Evolutionary conservation across 75 land plant genomes (phyloP).

Genomic region (Cryptomeria japonica): DNA sequence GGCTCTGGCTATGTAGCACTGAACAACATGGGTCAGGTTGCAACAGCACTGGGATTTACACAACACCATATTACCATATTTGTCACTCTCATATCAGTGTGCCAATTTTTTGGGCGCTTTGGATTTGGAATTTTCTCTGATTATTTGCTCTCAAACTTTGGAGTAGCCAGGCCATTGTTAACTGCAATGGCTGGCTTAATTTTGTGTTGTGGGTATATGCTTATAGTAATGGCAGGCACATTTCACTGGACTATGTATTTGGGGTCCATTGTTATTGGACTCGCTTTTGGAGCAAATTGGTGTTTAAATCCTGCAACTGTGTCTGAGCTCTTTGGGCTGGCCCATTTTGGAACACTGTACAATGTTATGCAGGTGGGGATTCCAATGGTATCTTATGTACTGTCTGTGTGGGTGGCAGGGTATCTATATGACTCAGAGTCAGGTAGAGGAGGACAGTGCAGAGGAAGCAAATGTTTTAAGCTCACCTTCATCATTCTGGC

Average conservation of each 20-base stretch:
- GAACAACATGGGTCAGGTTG: constrained; percentile 34
- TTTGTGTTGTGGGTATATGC: constrained; percentile 15
- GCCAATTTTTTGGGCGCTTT: constrained; percentile 31
- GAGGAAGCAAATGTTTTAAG: constrained; percentile 35
- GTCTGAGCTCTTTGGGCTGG: constrained; percentile 26
- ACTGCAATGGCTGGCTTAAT: constrained; percentile 2
- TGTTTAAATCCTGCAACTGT: constrained; percentile 19
- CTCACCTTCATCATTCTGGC: constrained; percentile 36
- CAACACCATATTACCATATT: constrained; percentile 16
- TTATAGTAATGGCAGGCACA: constrained; percentile 3
- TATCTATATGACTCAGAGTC: constrained; percentile 16
- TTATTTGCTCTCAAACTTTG: constrained; percentile 7
- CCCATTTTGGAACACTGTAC: constrained; percentile 23
- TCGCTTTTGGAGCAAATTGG: constrained; percentile 23
- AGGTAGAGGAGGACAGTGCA: constrained; percentile 12
- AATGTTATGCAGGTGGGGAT: constrained; percentile 13
- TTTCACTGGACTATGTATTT: constrained; percentile 17
- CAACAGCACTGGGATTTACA: constrained; percentile 16
- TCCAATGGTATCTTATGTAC: constrained; percentile 11
- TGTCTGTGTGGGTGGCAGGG: constrained; percentile 18
- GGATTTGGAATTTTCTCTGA: constrained; percentile 21
- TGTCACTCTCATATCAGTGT: constrained; percentile 33
- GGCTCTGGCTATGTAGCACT: constrained; percentile 32
- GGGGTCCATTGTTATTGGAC: constrained; percentile 27
- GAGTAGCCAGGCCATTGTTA: constrained; percentile 20